Conservation (phyloP, 352 stramenopile species). For the Elongisporangium senticosum region DNA sequence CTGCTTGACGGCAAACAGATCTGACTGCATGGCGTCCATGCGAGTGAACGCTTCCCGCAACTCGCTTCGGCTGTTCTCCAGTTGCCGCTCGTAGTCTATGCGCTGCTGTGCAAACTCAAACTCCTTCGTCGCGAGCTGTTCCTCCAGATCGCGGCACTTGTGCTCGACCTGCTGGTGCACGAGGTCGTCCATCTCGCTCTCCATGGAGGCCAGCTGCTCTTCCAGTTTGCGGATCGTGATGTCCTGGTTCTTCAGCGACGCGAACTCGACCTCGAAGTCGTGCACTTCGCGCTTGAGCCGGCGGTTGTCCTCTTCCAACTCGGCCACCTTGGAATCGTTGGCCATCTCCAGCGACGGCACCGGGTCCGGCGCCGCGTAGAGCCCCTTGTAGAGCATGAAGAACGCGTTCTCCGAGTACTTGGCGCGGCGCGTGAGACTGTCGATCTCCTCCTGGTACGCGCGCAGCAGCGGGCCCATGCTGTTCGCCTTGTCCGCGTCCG, state of each 20-base stretch:
- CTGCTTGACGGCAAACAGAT: constrained; percentile 88
- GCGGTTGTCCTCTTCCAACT: constrained; percentile 90
- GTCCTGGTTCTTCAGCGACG: constrained; percentile 94
- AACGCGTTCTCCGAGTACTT: constrained; percentile 90
- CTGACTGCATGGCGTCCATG: constrained; percentile 87
- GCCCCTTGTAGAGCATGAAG: constrained; percentile 79
- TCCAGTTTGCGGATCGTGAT: constrained; percentile 96
- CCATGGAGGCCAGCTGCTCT: constrained; percentile 77
- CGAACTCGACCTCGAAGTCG: constrained; percentile 94
- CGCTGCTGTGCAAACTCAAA: constrained; percentile 80
- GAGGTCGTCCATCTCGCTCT: constrained; percentile 59
- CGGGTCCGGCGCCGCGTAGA: constrained; percentile 85
- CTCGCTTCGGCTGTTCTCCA: constrained; percentile 50
- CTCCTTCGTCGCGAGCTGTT: constrained; percentile 56
- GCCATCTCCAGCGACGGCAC: constrained; percentile 60
- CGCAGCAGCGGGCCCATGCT: constrained; percentile 63
- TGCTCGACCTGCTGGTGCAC: constrained; percentile 57
- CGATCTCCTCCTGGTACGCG: constrained; percentile 90
- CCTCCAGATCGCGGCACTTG: constrained; percentile 58
- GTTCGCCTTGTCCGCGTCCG: constrained; percentile 66
- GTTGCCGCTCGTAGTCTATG: constrained; percentile 63
- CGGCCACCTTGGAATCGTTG: constrained; percentile 51
- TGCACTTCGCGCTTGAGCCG: constrained; percentile 86
- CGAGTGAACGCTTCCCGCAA: constrained; percentile 62
- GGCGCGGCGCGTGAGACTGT: constrained; percentile 87